These are phyloP conservation scores for Triglochin maritima DNA, from an alignment of 106 monocot genomes.

Conservation along the genomic window DNA sequence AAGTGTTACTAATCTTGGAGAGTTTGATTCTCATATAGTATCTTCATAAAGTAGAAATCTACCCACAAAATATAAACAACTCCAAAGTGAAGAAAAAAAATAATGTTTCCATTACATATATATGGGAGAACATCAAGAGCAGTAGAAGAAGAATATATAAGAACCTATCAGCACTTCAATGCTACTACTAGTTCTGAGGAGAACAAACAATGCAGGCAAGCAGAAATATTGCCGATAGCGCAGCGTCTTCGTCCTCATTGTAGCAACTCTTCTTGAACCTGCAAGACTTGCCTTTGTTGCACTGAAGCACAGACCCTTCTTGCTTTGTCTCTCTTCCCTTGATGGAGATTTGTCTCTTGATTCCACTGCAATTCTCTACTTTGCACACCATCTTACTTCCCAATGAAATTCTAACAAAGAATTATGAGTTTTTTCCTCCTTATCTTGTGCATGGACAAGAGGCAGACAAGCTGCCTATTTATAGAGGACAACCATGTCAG, in stretches of 20 bases:
- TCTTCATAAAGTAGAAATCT: too few species aligned
- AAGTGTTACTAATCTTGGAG: too few species aligned
- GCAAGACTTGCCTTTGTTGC: conserved; percentile 15
- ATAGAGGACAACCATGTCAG: not conserved
- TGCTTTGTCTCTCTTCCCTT: conserved; percentile 4
- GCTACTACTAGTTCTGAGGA: not conserved
- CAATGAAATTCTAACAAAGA: not conserved
- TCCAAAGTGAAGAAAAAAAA: too few species aligned
- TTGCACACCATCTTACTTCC: conserved; percentile 8
- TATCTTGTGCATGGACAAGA: not conserved
- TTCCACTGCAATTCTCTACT: not conserved
- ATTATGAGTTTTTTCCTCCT: not conserved
- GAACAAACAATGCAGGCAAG: conserved; percentile 11
- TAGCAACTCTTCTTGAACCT: conserved; percentile 7
- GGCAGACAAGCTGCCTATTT: conserved; percentile 8
- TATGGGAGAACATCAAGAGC: too few species aligned
- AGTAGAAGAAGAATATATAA: too few species aligned
- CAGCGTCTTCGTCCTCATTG: conserved; percentile 12
- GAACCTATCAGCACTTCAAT: too few species aligned
- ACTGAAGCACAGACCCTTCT: conserved; percentile 1
- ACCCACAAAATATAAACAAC: too few species aligned
- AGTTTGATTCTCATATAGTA: too few species aligned
- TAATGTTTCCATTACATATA: too few species aligned
- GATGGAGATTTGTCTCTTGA: not conserved
- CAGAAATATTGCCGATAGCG: conserved; percentile 8